phyloP scores from a whole-genome alignment of 176 grass and related monocot species.

The Triticum aestivum region DNA sequence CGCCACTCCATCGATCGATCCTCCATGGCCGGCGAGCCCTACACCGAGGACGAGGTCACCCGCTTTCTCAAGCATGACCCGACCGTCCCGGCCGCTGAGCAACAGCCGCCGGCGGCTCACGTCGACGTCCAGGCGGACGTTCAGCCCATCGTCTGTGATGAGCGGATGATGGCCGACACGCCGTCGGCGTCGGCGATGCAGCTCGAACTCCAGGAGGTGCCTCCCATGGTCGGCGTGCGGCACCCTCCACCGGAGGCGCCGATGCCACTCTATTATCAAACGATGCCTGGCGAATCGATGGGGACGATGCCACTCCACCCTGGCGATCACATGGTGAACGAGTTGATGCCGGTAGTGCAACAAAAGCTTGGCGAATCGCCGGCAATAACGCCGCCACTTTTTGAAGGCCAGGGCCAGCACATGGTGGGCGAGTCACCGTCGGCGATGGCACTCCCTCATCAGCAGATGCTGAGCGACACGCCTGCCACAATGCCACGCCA shows the following conservation, averaged over 20 bases:
- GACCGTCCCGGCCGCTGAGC: background rate
- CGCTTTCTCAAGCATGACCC: background rate
- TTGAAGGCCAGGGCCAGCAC: background rate
- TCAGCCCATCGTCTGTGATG: no score
- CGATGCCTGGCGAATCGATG: background rate
- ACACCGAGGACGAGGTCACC: background rate
- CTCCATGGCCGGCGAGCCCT: background rate
- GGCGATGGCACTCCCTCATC: no score
- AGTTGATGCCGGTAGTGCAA: background rate
- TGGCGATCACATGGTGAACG: background rate
- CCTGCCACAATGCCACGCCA: no score
- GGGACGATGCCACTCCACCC: background rate
- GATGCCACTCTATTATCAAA: background rate
- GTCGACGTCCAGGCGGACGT: background rate
- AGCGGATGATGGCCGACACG: no score
- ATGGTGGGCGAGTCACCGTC: background rate
- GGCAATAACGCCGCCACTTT: background rate
- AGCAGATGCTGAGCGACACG: no score
- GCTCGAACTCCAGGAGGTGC: no score
- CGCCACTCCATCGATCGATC: background rate
- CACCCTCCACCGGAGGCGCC: background rate
- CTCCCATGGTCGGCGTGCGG: no score
- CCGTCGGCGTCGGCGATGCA: no score
- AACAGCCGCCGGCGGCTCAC: background rate
- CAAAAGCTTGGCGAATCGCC: background rate